Evolutionary conservation across 2,329 filamentous ascomycete species (phyloP).

Genomic region (Xylariaceae sp.): DNA sequence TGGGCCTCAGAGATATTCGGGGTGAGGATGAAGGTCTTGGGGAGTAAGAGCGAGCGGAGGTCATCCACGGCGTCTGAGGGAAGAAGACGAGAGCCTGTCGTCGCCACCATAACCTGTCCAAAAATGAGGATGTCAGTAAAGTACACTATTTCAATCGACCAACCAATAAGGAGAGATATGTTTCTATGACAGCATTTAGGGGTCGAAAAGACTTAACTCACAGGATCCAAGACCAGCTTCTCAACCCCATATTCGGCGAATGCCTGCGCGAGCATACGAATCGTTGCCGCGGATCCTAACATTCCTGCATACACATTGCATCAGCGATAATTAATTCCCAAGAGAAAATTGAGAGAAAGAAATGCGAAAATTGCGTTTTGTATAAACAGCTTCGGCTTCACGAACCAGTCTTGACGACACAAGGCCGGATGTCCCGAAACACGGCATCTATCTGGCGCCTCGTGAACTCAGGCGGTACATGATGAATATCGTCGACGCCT

Average conservation of each 20-base stretch:
- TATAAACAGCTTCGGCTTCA: no score
- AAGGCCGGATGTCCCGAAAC: constrained; percentile 76
- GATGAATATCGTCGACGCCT: constrained; percentile 77
- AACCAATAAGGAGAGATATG: constrained; percentile 2
- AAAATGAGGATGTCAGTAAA: no score
- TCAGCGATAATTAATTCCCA: background rate
- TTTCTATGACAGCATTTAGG: background rate
- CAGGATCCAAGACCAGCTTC: constrained; percentile 69
- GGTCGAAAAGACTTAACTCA: constrained; percentile 36
- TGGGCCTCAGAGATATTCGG: constrained; percentile 20
- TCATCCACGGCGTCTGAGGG: constrained; percentile 59
- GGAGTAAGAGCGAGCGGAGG: constrained; percentile 58
- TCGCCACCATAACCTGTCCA: constrained; percentile 82
- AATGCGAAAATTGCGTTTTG: background rate
- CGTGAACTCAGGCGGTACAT: constrained; percentile 74
- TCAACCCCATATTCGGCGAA: constrained; percentile 55
- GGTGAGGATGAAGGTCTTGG: constrained; percentile 48
- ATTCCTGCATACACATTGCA: constrained; percentile 56
- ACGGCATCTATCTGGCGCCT: constrained; percentile 81
- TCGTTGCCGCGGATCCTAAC: constrained; percentile 70
- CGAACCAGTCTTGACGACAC: constrained; percentile 88
- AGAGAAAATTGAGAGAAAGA: background rate
- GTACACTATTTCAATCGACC: no score
- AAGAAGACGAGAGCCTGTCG: constrained; percentile 68
- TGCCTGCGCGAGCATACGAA: constrained; percentile 63